Base-by-base conservation (phyloP, 106 monocot species). In the Xerophyta viscosa region DNA sequence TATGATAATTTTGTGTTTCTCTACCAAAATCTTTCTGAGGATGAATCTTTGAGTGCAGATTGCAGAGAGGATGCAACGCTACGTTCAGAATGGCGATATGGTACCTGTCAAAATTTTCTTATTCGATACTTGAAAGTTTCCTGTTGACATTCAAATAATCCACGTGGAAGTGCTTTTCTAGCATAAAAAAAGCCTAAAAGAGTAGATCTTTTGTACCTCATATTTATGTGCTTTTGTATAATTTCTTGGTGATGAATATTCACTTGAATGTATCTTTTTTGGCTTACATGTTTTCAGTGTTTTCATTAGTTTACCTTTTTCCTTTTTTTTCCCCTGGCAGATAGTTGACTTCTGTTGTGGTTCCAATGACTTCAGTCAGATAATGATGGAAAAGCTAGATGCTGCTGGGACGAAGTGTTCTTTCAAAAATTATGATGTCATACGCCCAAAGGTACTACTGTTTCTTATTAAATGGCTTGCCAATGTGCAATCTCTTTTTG, bases 331-430 rank as follows among this genome's bases (percentile, higher is more conserved):
- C 7, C 46, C 2, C 19, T 46, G 15, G n/a, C 70, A 86, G 86
- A 70, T 86, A 21, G 86, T 86, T 13, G 86, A 86, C 48, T 86
- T 86, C 50, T 86, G 80, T 57, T 86, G 86, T 26, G 86, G 86
- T n/a, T 60, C 86, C 8, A 86, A 86, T 71, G 86, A 86, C 37
- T 86, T 80, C 50, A 80, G 86, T 48, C 52, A 36, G 37, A 15
- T 86, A 18, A 86, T 86, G 80, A 80, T 80, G 51, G 76, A 73
- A 69, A 86, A 72, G 62, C 76, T 86, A 50, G 86, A 86, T 59
- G 41, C 62, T 44, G 25, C 37, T 33, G 66, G 73, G 31, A 86
- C 80, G 52, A 77, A 61, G 21, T 80, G 80, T 43, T 59, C 51
- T 26, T 86, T 69, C 30, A 86, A 73, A 56, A 86, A 86, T 66